Conservation (phyloP, 1,139 yeast genomes). For the Sugiyamaella grinbergsii region DNA sequence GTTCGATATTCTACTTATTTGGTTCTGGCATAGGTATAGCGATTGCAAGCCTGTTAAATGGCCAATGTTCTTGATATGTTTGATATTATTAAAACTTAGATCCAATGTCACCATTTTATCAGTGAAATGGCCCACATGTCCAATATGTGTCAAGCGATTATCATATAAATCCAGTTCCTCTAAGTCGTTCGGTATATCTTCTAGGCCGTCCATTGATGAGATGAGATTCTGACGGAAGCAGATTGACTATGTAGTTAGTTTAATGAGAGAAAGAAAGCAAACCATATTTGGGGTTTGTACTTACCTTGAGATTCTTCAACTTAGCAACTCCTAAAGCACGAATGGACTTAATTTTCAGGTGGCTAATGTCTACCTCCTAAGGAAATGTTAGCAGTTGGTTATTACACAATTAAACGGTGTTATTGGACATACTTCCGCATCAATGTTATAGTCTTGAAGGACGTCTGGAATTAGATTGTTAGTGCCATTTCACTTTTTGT, state of each 20-base stretch:
- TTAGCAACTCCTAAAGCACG: conserved; percentile 64
- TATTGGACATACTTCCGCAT: conserved; percentile 59
- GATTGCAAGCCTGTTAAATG: conserved; percentile 62
- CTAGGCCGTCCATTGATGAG: conserved; percentile 70
- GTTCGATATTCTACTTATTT: conserved; percentile 70
- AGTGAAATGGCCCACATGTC: conserved; percentile 62
- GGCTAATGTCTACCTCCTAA: conserved; percentile 68
- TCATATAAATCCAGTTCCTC: conserved; percentile 90
- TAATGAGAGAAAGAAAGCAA: background rate
- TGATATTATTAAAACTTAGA: conserved; percentile 86
- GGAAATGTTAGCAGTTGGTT: conserved; percentile 1
- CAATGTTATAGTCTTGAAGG: conserved; percentile 61
- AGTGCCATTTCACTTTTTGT: background rate
- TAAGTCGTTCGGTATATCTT: conserved; percentile 58
- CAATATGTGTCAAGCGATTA: conserved; percentile 85
- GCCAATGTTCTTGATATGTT: conserved; percentile 79
- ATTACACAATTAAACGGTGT: no score
- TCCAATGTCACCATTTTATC: conserved; percentile 63
- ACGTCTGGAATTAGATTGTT: conserved; percentile 50
- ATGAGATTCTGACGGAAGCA: conserved; percentile 85
- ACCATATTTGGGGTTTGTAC: conserved; percentile 22
- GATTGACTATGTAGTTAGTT: conserved; percentile 51
- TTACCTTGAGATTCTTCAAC: conserved; percentile 21
- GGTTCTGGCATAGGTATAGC: conserved; percentile 86
- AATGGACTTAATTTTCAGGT: conserved; percentile 69